Evolutionary conservation across 352 stramenopile species (phyloP).

Genomic region (Peronospora farinosa): DNA sequence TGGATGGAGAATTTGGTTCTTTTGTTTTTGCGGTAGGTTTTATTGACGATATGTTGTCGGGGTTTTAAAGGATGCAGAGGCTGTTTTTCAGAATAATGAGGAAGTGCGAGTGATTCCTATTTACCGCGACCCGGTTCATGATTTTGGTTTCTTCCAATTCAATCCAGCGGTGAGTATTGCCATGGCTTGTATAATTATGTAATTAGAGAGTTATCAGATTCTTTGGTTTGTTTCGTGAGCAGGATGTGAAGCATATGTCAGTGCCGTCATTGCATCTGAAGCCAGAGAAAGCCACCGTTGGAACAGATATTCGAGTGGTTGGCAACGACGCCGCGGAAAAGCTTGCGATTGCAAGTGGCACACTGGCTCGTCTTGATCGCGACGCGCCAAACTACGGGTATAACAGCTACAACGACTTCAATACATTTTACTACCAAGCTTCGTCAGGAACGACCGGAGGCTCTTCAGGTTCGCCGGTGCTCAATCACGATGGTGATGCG

Average conservation of each 20-base stretch:
- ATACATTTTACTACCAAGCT: constrained; percentile 91
- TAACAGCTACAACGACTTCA: constrained; percentile 91
- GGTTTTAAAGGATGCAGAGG: constrained; percentile 66
- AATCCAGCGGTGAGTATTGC: constrained; percentile 51
- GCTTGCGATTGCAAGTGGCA: constrained; percentile 86
- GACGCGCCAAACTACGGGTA: constrained; percentile 85
- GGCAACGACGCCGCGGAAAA: constrained; percentile 92
- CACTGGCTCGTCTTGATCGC: constrained; percentile 87
- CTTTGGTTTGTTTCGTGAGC: background rate
- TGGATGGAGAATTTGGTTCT: background rate
- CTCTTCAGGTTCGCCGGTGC: constrained; percentile 82
- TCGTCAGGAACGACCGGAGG: constrained; percentile 74
- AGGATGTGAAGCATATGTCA: constrained; percentile 83
- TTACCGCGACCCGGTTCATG: constrained; percentile 89
- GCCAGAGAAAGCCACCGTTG: constrained; percentile 84
- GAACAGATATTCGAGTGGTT: constrained; percentile 89
- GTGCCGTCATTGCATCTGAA: constrained; percentile 72
- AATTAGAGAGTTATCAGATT: background rate
- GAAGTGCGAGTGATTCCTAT: constrained; percentile 89
- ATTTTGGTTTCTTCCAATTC: constrained; percentile 92
- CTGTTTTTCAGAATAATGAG: constrained; percentile 92
- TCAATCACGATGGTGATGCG: constrained; percentile 82
- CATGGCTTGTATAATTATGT: background rate
- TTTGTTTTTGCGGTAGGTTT: background rate
- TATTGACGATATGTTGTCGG: background rate